Conservation (phyloP, 352 stramenopile species). For the Phytophthora idaei region DNA sequence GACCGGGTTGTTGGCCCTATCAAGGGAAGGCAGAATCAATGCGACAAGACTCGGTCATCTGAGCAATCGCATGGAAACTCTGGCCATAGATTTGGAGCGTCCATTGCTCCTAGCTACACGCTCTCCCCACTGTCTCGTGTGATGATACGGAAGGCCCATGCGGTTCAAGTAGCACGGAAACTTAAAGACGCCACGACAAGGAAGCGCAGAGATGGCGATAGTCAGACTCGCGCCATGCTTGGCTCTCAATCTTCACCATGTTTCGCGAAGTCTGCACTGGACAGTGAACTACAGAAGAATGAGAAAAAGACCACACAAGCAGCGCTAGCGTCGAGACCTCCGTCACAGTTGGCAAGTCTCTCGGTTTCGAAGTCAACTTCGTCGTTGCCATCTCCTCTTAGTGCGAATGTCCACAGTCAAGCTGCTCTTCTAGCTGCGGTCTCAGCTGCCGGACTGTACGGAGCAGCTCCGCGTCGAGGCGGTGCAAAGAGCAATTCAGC, state of each 20-base stretch:
- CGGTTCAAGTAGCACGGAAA: slow-evolving; percentile 48
- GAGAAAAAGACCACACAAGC: neutral
- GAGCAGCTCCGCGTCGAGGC: slow-evolving; percentile 16
- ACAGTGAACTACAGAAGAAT: slow-evolving; percentile 2
- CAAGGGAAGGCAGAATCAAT: neutral
- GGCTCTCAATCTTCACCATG: slow-evolving; percentile 30
- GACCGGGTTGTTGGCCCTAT: neutral
- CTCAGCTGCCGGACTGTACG: slow-evolving; percentile 43
- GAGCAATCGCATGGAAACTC: slow-evolving; percentile 8
- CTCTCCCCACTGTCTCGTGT: slow-evolving; percentile 53
- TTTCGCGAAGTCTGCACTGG: slow-evolving; percentile 8
- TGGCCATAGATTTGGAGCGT: slow-evolving; percentile 1
- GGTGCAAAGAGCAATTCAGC: slow-evolving; percentile 7
- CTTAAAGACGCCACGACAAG: slow-evolving; percentile 35
- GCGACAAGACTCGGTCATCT: neutral
- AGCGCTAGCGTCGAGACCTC: neutral
- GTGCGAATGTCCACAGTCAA: slow-evolving; percentile 11
- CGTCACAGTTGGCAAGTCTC: slow-evolving; percentile 18
- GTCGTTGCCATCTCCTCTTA: slow-evolving; percentile 4
- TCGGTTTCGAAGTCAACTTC: slow-evolving; percentile 14
- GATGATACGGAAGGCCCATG: slow-evolving; percentile 50
- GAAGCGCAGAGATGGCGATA: slow-evolving; percentile 21
- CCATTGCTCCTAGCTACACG: slow-evolving; percentile 16
- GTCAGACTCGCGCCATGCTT: slow-evolving; percentile 18
- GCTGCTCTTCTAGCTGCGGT: slow-evolving; percentile 38